A percentile compares a stretch with the other conserved stretches of the same genome.
phyloP scores from a whole-genome alignment of 1,139 yeast genomes.

The Protomyces lactucae-debilis region DNA sequence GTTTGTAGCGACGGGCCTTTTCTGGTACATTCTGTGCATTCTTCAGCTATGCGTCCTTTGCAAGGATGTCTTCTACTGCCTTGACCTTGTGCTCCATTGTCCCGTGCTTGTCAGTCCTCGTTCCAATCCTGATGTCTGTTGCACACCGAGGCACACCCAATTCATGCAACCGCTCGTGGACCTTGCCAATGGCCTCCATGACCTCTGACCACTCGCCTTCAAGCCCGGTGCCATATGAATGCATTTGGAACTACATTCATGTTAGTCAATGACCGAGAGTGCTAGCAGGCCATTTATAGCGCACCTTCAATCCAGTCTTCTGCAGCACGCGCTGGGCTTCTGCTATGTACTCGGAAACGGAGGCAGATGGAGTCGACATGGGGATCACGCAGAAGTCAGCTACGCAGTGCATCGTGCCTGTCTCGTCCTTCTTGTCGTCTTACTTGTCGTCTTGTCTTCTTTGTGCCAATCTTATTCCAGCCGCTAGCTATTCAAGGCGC shows the following conservation, averaged over 20 bases:
- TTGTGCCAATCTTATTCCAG: no score
- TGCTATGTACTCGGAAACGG: slow-evolving; percentile 17
- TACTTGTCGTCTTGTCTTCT: no score
- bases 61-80: slow-evolving; percentile 2
- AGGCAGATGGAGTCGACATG: slow-evolving; percentile 3
- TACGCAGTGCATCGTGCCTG: slow-evolving; percentile 16
- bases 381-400: slow-evolving; percentile 25
- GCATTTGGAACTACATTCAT: neutral
- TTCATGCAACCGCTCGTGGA: slow-evolving; percentile 18
- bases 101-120: slow-evolving; percentile 23
- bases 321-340: slow-evolving; percentile 21
- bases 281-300: neutral
- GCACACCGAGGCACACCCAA: slow-evolving; percentile 26
- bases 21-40: neutral
- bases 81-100: slow-evolving; percentile 21
- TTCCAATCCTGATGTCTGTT: slow-evolving; percentile 26
- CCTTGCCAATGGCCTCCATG: slow-evolving; percentile 21
- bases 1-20: neutral
- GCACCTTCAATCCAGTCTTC: slow-evolving; percentile 8
- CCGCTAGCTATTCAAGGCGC: no score
- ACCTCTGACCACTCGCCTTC: slow-evolving; percentile 24
- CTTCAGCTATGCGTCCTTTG: neutral
- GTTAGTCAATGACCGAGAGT: neutral
- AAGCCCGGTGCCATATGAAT: slow-evolving; percentile 11
- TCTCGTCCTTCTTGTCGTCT: no score